Evolutionary conservation across 176 grass and related monocot genomes (phyloP), one percentile per base, ranked within the genome.

Genomic region (Puya raimondii): DNA sequence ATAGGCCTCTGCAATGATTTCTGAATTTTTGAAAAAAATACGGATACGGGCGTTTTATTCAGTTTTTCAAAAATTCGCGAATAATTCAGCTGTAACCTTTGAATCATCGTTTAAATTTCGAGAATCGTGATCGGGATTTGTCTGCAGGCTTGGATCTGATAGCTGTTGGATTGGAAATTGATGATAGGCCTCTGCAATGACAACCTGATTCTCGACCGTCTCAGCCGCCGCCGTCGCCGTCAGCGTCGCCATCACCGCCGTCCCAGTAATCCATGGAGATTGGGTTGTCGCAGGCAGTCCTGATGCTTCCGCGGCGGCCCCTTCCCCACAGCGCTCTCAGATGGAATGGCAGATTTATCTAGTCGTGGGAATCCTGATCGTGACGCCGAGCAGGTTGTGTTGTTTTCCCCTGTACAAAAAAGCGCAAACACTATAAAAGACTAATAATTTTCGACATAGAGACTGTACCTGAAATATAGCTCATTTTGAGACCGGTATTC

Each of bases 271-370:
- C 77, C 47, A 78, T 79, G 81, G 75, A 79, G 71, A 84, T 25
- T 72, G 52, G 64, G 53, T 25, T 48, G 23, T 72, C 17, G 64
- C 51, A 53, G 20, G 42, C 17, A 47, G 51, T 49, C 53, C 70
- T 84, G 65, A 84, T 79, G 81, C 70, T 84, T 69, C 26, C 65
- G 25, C 20, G 8, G 53, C 10, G 50, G 70, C 14, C 50, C 4
- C 59, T 49, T 56, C 70, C 70, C 11, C 66, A 84, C 54, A 23
- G 50, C 51, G 59, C 69, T 78, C 58, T 83, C 81, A 83, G 70
- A 85, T 85, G 82, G 82, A 85, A 85, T 85, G 83, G 83, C 82
- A 79, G 82, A 85, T 85, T 77, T 54, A 67, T 47, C 71, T 78
- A 85, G 74, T 84, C 74, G 74, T 77, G 71, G 64, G 65, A 84